A percentile compares a stretch with the other conserved stretches of the same genome.
Evolutionary conservation across 2,329 filamentous ascomycete genomes (phyloP).

Genomic region (Triangularia verruculosa): DNA sequence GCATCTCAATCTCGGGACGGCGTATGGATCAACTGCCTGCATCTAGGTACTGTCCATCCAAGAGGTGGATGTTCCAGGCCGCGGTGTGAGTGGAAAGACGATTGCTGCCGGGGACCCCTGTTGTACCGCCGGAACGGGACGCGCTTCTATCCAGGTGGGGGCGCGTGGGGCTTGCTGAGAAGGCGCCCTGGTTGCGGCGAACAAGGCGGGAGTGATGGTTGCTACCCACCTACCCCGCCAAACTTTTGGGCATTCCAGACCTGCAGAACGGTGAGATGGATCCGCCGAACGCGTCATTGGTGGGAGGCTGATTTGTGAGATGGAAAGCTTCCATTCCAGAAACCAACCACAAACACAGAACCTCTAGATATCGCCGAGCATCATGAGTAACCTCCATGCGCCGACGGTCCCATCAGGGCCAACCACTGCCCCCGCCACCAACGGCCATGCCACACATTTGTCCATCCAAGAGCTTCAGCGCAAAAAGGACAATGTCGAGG

Average conservation of each 20-base stretch:
- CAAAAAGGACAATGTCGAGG: conserved; percentile 81
- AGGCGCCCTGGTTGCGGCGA: conserved; percentile 13
- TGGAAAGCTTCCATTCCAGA: neutral
- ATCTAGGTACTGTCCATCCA: neutral
- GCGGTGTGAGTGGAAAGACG: neutral
- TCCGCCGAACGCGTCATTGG: conserved; percentile 26
- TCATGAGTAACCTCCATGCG: conserved; percentile 57
- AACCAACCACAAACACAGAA: neutral
- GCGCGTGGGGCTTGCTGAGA: neutral
- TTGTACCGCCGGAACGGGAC: conserved; percentile 21
- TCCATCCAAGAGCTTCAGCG: conserved; percentile 77
- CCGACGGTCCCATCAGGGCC: conserved; percentile 71
- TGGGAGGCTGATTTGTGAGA: conserved; percentile 20
- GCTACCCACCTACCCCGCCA: conserved; percentile 26
- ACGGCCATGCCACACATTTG: conserved; percentile 61
- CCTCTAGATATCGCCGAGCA: conserved; percentile 31
- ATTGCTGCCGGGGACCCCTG: conserved; percentile 1
- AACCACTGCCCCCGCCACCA: conserved; percentile 57
- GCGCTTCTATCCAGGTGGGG: neutral
- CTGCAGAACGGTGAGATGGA: conserved; percentile 1
- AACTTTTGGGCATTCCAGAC: conserved; percentile 14
- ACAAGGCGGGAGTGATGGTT: neutral
- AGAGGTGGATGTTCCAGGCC: neutral
- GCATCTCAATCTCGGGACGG: neutral
- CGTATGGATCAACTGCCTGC: neutral